phyloP scores from a whole-genome alignment of 495 filamentous ascomycete genomes.

The Opeltia flavorubescens region DNA sequence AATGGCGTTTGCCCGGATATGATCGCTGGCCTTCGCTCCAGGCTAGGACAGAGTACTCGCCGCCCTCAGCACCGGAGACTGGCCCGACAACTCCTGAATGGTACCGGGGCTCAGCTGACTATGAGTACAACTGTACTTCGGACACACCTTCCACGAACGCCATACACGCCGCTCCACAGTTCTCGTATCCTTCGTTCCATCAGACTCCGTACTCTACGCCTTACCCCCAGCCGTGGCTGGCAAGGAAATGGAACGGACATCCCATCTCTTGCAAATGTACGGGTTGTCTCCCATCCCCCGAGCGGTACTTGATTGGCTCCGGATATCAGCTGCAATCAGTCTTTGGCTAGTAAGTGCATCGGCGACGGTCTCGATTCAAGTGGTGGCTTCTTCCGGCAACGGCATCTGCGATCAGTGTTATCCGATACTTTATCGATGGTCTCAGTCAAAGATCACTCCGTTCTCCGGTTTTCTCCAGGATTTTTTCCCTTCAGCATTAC shows the following conservation, averaged over 20 bases:
- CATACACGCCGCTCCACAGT: conserved; percentile 26
- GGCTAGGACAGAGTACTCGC: conserved; percentile 46
- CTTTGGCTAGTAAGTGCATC: no score
- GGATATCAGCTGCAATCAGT: conserved; percentile 52
- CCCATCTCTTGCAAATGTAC: conserved; percentile 54
- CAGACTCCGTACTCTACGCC: conserved; percentile 38
- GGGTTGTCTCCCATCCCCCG: conserved; percentile 49
- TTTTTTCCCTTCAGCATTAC: no score
- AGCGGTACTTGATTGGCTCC: conserved; percentile 49
- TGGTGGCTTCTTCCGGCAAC: no score
- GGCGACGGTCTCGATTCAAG: no score
- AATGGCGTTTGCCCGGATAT: conserved; percentile 33
- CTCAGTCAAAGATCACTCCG: no score
- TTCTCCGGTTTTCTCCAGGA: no score
- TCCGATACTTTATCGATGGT: no score
- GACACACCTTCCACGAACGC: conserved; percentile 15
- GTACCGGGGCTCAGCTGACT: conserved; percentile 37
- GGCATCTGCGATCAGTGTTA: no score
- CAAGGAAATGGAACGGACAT: conserved; percentile 42
- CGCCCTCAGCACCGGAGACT: conserved; percentile 52
- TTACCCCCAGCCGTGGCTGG: conserved; percentile 28
- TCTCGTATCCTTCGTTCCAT: conserved; percentile 34
- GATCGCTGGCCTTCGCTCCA: conserved; percentile 40
- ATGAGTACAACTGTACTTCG: conserved; percentile 41
- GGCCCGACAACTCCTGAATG: conserved; percentile 50